phyloP scores from a whole-genome alignment of 2,329 filamentous ascomycete genomes.

The Acrodontium crateriforme region DNA sequence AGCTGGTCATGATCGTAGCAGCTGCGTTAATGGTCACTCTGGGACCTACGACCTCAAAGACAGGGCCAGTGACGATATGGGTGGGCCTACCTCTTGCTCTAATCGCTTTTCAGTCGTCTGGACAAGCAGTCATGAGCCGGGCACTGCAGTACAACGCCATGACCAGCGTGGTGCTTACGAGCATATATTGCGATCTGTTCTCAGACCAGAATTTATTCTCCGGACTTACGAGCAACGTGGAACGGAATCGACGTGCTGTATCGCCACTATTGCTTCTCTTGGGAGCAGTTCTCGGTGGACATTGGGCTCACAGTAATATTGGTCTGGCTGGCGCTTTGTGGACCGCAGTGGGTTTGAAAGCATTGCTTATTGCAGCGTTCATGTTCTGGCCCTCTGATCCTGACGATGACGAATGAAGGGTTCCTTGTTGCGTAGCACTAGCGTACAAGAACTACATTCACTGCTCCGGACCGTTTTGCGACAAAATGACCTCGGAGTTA shows the following conservation, averaged over 20 bases:
- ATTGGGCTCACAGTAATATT: slow-evolving; percentile 38
- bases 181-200: slow-evolving; percentile 69
- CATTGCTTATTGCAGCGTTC: slow-evolving; percentile 26
- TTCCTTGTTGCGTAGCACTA: too few species aligned
- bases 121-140: slow-evolving; percentile 62
- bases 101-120: slow-evolving; percentile 63
- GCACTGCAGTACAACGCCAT: slow-evolving; percentile 56
- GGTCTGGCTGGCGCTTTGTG: slow-evolving; percentile 40
- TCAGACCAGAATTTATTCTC: slow-evolving; percentile 45
- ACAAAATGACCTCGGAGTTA: too few species aligned
- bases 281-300: slow-evolving; percentile 41
- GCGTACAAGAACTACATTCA: too few species aligned
- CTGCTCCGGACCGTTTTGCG: too few species aligned
- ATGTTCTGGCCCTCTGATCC: slow-evolving; percentile 27
- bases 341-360: slow-evolving; percentile 30
- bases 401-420: slow-evolving; percentile 5
- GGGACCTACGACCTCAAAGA: slow-evolving; percentile 11
- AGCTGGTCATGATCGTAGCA: slow-evolving; percentile 27
- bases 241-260: slow-evolving; percentile 39
- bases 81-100: slow-evolving; percentile 54
- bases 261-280: slow-evolving; percentile 39
- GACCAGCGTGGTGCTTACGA: slow-evolving; percentile 68
- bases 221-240: slow-evolving; percentile 29
- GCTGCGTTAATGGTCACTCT: slow-evolving; percentile 31
- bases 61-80: slow-evolving; percentile 11